Conservation (phyloP, 345 rosid genomes). For the Acer saccharum region DNA sequence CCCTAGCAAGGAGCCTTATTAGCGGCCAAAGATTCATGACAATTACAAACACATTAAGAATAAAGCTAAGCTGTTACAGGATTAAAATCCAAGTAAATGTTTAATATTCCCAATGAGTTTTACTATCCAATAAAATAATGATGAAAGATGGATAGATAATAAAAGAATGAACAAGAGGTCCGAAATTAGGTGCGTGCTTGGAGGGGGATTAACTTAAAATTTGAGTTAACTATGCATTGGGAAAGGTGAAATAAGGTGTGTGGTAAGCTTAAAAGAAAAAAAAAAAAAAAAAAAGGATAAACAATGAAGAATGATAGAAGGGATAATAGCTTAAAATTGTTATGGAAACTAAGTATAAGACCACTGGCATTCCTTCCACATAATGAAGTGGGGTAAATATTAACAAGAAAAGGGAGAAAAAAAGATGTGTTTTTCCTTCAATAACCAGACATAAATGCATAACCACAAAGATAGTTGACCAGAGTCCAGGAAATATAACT, state of each 20-base stretch:
- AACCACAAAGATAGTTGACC: constrained; percentile 5
- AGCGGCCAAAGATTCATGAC: constrained; percentile 3
- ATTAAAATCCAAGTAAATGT: not conserved
- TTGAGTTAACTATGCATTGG: no score
- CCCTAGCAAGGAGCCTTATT: not conserved
- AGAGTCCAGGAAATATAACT: constrained; percentile 4
- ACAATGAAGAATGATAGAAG: not conserved
- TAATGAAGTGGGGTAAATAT: not conserved
- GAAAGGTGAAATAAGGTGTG: no score
- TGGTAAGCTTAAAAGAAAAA: no score
- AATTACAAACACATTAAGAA: not conserved
- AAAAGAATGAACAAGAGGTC: not conserved
- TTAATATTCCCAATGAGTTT: not conserved
- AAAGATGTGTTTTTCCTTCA: not conserved
- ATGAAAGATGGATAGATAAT: not conserved
- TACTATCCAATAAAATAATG: not conserved
- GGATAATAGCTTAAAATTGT: not conserved
- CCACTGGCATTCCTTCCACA: not conserved
- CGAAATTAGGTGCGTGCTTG: no score
- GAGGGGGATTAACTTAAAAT: no score
- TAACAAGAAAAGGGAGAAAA: not conserved
- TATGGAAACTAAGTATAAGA: not conserved
- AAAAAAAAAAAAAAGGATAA: no score
- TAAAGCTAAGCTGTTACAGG: not conserved
- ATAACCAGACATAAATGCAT: not conserved